These are phyloP conservation scores for Chrysoporthe austroafricana DNA, from an alignment of 2,329 filamentous ascomycete species.

Conservation along the genomic window DNA sequence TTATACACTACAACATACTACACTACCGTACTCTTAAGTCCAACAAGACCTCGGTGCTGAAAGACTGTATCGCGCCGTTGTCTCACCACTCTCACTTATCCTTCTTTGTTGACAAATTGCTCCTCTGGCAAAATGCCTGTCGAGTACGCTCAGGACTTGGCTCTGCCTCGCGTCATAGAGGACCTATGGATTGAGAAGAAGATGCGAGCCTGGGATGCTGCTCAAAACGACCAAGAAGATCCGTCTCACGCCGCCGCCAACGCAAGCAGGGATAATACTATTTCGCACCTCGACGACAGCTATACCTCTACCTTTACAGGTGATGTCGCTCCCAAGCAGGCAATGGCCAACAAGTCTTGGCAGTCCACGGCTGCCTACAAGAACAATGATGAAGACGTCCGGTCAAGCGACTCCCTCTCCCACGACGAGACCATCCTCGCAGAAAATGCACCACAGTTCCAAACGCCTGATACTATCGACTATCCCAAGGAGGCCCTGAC, in stretches of 20 bases:
- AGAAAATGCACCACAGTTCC: background rate
- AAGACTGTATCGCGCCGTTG: background rate
- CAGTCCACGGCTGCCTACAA: background rate
- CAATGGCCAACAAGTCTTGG: background rate
- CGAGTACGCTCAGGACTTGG: background rate
- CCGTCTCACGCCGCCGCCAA: background rate
- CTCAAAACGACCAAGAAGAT: background rate
- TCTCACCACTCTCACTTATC: background rate
- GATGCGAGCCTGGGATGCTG: background rate
- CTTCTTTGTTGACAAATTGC: background rate
- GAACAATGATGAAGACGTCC: background rate
- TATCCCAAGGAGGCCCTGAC: background rate
- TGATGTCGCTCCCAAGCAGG: background rate
- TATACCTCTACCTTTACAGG: background rate
- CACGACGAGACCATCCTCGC: background rate
- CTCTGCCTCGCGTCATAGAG: background rate
- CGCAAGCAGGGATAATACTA: background rate
- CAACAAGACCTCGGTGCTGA: background rate
- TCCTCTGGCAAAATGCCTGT: background rate
- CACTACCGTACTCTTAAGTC: background rate
- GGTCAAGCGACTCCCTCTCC: too few species aligned
- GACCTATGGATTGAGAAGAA: background rate
- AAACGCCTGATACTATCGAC: too few species aligned
- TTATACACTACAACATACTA: slow-evolving; percentile 5
- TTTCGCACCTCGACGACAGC: background rate